Evolutionary conservation across 306 rosid genomes (phyloP).

Genomic region (Cucumis cinereus): DNA sequence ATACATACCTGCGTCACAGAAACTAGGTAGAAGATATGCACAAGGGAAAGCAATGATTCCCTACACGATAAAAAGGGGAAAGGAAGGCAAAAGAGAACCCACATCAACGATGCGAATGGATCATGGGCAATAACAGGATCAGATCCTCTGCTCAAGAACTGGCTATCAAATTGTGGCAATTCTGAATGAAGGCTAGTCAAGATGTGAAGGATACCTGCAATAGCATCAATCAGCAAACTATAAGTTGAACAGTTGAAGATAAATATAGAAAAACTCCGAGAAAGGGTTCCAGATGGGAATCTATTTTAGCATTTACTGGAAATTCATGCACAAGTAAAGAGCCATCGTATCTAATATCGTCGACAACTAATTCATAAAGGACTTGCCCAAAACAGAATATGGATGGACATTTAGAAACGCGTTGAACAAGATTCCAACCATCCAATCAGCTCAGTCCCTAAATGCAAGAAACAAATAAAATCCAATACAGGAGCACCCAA

Average conservation of each 20-base stretch:
- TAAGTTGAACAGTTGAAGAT: background rate
- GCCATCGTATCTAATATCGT: background rate
- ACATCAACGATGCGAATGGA: conserved; percentile 91
- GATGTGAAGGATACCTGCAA: conserved; percentile 48
- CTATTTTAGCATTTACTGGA: background rate
- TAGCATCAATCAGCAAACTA: conserved; percentile 9
- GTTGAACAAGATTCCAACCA: background rate
- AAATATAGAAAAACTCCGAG: background rate
- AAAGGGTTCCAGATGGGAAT: background rate
- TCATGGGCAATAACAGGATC: conserved; percentile 77
- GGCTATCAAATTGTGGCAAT: conserved; percentile 32
- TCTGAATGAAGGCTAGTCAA: conserved; percentile 38
- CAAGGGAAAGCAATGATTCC: conserved; percentile 66
- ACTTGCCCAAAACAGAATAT: background rate
- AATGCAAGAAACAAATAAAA: background rate
- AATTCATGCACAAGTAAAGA: background rate
- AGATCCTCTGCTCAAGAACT: conserved; percentile 70
- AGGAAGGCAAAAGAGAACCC: conserved; percentile 90
- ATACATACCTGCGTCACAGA: conserved; percentile 69
- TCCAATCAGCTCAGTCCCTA: background rate
- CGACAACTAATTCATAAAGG: background rate
- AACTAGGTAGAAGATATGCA: conserved; percentile 74
- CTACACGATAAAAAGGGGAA: conserved; percentile 66
- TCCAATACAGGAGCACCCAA: background rate
- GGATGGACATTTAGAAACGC: background rate